phyloP scores from a whole-genome alignment of 768 basidiomycete genomes.

The Auriculariales sp. region DNA sequence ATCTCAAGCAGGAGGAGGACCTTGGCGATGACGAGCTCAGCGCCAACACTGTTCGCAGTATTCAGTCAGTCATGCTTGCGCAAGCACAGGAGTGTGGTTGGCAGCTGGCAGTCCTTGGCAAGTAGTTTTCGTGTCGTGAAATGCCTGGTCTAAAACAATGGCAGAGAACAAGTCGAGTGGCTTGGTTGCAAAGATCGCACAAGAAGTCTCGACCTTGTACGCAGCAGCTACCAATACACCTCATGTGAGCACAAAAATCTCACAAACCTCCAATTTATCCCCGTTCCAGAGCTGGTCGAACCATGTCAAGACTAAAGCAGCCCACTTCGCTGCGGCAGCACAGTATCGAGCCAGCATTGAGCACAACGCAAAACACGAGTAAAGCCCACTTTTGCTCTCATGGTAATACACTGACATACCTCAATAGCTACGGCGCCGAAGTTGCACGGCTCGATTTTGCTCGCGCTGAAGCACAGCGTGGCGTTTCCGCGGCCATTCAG shows the following conservation, averaged over 20 bases:
- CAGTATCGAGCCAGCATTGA: conserved; percentile 82
- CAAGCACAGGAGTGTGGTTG: conserved; percentile 96
- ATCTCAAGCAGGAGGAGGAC: conserved; percentile 36
- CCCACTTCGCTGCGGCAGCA: conserved; percentile 81
- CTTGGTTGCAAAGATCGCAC: conserved; percentile 46
- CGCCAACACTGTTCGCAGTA: neutral
- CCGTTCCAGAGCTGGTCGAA: conserved; percentile 55
- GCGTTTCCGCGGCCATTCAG: conserved; percentile 49
- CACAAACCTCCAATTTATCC: neutral
- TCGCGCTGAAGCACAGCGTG: conserved; percentile 50
- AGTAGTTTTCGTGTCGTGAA: conserved; percentile 4
- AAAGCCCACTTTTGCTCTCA: conserved; percentile 14
- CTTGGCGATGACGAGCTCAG: conserved; percentile 42
- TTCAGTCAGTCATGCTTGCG: conserved; percentile 53
- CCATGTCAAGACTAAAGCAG: conserved; percentile 68
- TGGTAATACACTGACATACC: conserved; percentile 4
- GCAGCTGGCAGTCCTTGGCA: conserved; percentile 82
- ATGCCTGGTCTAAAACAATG: neutral
- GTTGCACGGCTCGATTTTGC: conserved; percentile 65
- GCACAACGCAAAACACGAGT: conserved; percentile 50
- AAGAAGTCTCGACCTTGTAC: conserved; percentile 20
- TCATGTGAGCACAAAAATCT: conserved; percentile 25
- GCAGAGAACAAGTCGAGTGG: conserved; percentile 65
- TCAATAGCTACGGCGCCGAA: conserved; percentile 70
- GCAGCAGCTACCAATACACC: conserved; percentile 15